Evolutionary conservation across 75 land plant genomes (phyloP).

Genomic region (Picea sitchensis): DNA sequence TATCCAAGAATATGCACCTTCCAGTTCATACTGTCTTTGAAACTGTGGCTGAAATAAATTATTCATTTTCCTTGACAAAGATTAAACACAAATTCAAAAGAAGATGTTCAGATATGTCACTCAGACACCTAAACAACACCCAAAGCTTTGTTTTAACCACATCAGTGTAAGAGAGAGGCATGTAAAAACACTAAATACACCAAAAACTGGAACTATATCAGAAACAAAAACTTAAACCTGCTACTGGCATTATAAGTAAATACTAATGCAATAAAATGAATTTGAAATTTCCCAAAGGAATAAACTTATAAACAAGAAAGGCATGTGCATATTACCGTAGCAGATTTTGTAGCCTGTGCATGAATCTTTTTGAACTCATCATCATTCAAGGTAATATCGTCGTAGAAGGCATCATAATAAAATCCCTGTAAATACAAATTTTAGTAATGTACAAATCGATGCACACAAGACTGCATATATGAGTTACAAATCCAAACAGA

Average conservation of each 20-base stretch:
- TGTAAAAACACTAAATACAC: background rate
- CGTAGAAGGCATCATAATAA: constrained; percentile 96
- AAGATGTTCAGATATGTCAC: background rate
- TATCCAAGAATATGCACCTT: too few relatives aligned
- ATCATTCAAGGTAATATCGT: constrained; percentile 81
- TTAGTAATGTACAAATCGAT: background rate
- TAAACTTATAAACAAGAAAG: background rate
- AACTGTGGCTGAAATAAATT: background rate
- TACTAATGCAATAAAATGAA: background rate
- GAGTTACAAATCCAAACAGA: background rate
- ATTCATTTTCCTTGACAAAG: background rate
- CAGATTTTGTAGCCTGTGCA: constrained; percentile 64
- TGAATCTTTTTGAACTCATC: constrained; percentile 69
- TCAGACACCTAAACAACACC: background rate
- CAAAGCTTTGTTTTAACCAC: background rate
- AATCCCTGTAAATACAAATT: constrained; percentile 62
- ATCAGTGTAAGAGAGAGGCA: background rate
- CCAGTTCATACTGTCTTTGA: background rate
- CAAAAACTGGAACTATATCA: background rate
- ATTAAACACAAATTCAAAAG: background rate
- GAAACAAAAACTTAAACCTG: background rate
- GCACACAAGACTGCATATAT: background rate
- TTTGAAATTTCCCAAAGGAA: background rate
- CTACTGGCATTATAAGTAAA: background rate
- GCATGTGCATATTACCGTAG: constrained; percentile 32